phyloP scores from a whole-genome alignment of 2,329 filamentous ascomycete species.

The Alternaria incomplexa region DNA sequence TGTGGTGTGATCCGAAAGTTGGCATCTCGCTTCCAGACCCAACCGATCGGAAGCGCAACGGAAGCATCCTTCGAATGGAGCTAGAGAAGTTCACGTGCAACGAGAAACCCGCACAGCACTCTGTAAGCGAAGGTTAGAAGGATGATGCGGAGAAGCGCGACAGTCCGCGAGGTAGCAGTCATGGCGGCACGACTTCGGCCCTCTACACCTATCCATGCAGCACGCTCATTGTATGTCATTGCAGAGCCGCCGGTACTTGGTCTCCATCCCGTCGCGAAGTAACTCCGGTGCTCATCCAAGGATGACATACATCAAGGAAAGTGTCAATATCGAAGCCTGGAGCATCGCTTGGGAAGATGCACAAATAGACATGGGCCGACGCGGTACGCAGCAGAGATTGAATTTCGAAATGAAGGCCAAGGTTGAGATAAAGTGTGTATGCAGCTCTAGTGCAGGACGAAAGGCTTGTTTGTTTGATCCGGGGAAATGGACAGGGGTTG shows the following conservation, averaged over 20 bases:
- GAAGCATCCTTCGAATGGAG: neutral
- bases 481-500: constrained; percentile 17
- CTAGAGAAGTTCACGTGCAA: neutral
- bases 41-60: neutral
- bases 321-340: constrained; percentile 18
- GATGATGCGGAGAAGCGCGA: neutral
- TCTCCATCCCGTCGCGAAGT: constrained; percentile 14
- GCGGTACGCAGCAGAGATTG: constrained; percentile 16
- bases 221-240: neutral
- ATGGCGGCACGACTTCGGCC: neutral
- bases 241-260: constrained; percentile 28
- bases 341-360: constrained; percentile 12
- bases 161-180: neutral
- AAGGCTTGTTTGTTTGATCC: constrained; percentile 23
- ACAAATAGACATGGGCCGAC: constrained; percentile 11
- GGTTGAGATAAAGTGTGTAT: constrained; percentile 41
- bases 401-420: constrained; percentile 32
- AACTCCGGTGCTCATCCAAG: constrained; percentile 13
- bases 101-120: neutral
- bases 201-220: neutral
- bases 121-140: neutral
- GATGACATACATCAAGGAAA: constrained; percentile 26
- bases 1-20: neutral
- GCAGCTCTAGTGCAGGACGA: constrained; percentile 30
- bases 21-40: neutral